Conservation (phyloP, 257 asterid genomes). For the Jacaranda copaia region DNA sequence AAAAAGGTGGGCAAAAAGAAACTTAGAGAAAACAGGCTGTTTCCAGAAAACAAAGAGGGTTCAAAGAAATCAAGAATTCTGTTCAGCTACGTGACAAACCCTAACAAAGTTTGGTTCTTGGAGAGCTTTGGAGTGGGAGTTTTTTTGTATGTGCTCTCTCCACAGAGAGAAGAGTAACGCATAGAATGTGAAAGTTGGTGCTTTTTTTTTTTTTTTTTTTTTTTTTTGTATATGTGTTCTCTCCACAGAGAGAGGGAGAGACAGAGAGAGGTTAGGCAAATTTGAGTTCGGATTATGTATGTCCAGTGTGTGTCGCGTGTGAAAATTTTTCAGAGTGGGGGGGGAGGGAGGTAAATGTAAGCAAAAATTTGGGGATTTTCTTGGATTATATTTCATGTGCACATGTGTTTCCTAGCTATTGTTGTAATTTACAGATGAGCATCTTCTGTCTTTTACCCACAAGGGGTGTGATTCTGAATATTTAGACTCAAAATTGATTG, state of each 20-base stretch:
- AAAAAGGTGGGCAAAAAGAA: slow-evolving; percentile 28
- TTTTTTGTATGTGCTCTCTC: too few relatives aligned
- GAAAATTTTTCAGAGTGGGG: neutral
- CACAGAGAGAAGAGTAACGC: slow-evolving; percentile 20
- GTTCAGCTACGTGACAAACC: slow-evolving; percentile 36
- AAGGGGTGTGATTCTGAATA: too few relatives aligned
- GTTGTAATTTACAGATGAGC: neutral
- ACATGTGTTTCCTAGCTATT: neutral
- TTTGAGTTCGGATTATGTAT: slow-evolving; percentile 17
- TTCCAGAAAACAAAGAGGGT: slow-evolving; percentile 17
- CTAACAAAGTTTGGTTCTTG: slow-evolving; percentile 31
- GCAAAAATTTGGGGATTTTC: slow-evolving; percentile 13
- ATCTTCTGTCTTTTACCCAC: neutral
- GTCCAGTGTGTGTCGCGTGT: slow-evolving; percentile 31
- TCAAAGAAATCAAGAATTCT: slow-evolving; percentile 11
- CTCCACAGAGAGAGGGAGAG: neutral
- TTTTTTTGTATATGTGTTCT: neutral
- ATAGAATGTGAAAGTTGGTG: slow-evolving; percentile 22
- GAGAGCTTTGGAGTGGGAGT: slow-evolving; percentile 36
- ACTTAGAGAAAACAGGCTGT: neutral
- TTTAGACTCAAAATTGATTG: neutral
- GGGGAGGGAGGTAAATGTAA: neutral
- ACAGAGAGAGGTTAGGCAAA: neutral
- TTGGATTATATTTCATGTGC: slow-evolving; percentile 29
- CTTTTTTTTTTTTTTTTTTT: too few relatives aligned